phyloP scores from a whole-genome alignment of 108 stramenopile genomes.

The Cylindrotheca fusiformis region DNA sequence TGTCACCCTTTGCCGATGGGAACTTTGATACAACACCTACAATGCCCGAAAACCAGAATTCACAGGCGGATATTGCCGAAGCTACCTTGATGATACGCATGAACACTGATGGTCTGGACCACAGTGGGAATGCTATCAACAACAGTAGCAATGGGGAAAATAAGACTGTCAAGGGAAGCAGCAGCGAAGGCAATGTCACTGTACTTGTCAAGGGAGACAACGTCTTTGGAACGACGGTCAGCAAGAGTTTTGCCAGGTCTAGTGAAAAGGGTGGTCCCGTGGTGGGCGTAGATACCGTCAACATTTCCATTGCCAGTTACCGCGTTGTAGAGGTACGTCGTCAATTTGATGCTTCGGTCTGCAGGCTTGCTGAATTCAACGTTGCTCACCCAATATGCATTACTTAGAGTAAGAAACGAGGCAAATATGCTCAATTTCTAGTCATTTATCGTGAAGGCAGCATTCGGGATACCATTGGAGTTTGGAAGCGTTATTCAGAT shows the following conservation, averaged over 20 bases:
- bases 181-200: slow-evolving; percentile 48
- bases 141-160: not conserved
- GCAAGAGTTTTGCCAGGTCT: slow-evolving; percentile 70
- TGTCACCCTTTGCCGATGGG: slow-evolving; percentile 73
- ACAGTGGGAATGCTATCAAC: not conserved
- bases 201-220: slow-evolving; percentile 75
- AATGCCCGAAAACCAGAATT: not conserved
- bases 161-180: slow-evolving; percentile 27
- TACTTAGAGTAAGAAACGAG: slow-evolving; percentile 66
- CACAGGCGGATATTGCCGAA: slow-evolving; percentile 57
- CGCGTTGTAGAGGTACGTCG: slow-evolving; percentile 78
- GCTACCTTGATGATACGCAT: slow-evolving; percentile 54
- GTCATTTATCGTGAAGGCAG: slow-evolving; percentile 83
- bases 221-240: slow-evolving; percentile 87
- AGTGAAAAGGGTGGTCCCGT: slow-evolving; percentile 45
- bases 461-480: slow-evolving; percentile 82
- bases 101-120: no score
- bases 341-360: not conserved
- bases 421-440: slow-evolving; percentile 84
- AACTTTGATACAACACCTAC: slow-evolving; percentile 32
- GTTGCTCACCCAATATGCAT: slow-evolving; percentile 10
- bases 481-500: slow-evolving; percentile 90
- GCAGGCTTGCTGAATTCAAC: not conserved
- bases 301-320: slow-evolving; percentile 84
- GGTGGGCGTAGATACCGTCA: slow-evolving; percentile 71